Base-by-base conservation (phyloP, 306 rosid species). In the cucumber (Cucumis sativus) region DNA sequence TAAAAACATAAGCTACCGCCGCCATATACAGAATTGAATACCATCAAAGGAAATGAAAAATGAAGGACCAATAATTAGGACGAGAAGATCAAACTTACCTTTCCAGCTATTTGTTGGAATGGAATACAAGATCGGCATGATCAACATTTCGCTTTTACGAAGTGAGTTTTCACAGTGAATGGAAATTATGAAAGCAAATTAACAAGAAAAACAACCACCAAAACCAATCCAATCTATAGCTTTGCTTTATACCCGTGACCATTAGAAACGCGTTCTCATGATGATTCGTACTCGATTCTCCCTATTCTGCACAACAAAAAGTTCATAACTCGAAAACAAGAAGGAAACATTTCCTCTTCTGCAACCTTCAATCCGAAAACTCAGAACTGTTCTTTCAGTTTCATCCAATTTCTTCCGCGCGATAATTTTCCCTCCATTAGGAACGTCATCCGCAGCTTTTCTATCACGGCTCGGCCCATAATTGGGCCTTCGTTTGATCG, bases 211-310 rank as follows among this genome's bases (percentile, higher is more conserved):
- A 73, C 25, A 73, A n/a, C 8, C 41, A 51, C 62, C 77, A 52
- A 52, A 23, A 51, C 62, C 77, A 52, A 52, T 52, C 23, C 77
- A 52, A 52, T 52, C 23, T 17, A 73, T 25, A 30, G 45, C 62
- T 52, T 33, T 18, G 63, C 63, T 73, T 73, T 73, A 73, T 54
- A 73, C 63, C 49, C 77, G 77, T 73, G 77, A 18, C 77, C 49
- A 51, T 28, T 30, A 73, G 63, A 54, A 73, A 73, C 77, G 77
- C 77, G 77, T 73, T 73, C 33, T 73, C 77, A 73, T 54, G 41
- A 73, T 73, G 63, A 54, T 52, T 8, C n/a, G 30, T 54, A 49
- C 28, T 4, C 58, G 41, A 52, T 49, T 73, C 58, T 45, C 16
- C 58, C 0, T 21, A 47, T 47, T 47, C 61, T 25, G 21, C 25